Evolutionary conservation across 495 filamentous ascomycete genomes (phyloP).

Genomic region (Aspergillus homomorphus): DNA sequence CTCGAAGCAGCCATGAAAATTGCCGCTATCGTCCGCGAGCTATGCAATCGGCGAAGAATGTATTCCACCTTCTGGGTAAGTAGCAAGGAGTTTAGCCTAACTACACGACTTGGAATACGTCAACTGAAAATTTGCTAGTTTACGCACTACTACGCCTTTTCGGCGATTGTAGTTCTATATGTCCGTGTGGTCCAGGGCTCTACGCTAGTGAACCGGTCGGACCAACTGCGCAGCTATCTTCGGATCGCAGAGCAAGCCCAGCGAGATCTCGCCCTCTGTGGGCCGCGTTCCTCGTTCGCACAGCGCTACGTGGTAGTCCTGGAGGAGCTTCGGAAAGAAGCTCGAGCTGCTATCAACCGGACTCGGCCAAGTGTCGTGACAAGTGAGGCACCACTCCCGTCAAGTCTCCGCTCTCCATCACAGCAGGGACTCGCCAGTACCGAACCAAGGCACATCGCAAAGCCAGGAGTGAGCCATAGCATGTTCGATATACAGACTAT

Average conservation of each 20-base stretch:
- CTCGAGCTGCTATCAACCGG: slow-evolving; percentile 16
- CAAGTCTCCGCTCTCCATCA: neutral
- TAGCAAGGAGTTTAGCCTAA: too few relatives aligned
- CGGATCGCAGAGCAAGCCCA: slow-evolving; percentile 22
- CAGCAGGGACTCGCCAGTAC: too few relatives aligned
- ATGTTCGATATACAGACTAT: too few relatives aligned
- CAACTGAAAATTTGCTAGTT: slow-evolving; percentile 12
- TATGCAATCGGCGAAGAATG: slow-evolving; percentile 21
- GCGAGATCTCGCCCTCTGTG: slow-evolving; percentile 20
- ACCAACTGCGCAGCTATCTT: slow-evolving; percentile 8
- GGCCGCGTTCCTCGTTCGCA: slow-evolving; percentile 20
- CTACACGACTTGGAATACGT: neutral
- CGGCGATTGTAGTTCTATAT: slow-evolving; percentile 26
- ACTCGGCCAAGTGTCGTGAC: neutral
- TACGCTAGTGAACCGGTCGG: neutral
- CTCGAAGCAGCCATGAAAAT: slow-evolving; percentile 22
- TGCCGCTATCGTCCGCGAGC: slow-evolving; percentile 16
- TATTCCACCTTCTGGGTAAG: slow-evolving; percentile 24
- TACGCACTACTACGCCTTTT: slow-evolving; percentile 29
- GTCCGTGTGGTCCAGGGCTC: slow-evolving; percentile 21
- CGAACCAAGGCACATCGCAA: too few relatives aligned
- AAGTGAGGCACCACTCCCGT: too few relatives aligned
- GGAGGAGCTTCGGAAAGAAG: slow-evolving; percentile 43
- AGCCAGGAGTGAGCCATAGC: too few relatives aligned
- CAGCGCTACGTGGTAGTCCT: slow-evolving; percentile 39